phyloP scores from a whole-genome alignment of 2,329 filamentous ascomycete genomes.

The Epichloe uncinata region DNA sequence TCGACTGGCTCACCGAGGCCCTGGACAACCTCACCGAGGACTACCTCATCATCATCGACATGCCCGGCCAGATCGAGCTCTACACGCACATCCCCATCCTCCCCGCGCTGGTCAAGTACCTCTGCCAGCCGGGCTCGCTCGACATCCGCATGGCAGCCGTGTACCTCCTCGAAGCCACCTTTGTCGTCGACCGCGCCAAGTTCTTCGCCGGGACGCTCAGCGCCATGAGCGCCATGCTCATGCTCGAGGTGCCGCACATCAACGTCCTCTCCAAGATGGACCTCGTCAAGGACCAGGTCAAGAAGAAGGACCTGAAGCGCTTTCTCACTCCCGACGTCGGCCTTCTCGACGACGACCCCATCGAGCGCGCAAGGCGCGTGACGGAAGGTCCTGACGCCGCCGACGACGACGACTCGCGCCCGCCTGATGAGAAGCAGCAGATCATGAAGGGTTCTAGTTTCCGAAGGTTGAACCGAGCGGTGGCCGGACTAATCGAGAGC shows the following conservation, averaged over 20 bases:
- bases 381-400: constrained; percentile 24
- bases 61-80: constrained; percentile 96
- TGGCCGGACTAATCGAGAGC: constrained; percentile 84
- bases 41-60: constrained; percentile 95
- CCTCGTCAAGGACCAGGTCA: constrained; percentile 77
- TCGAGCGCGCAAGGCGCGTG: constrained; percentile 31
- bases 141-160: constrained; percentile 88
- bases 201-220: constrained; percentile 93
- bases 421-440: constrained; percentile 52
- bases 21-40: constrained; percentile 83
- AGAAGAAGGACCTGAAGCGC: constrained; percentile 75
- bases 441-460: constrained; percentile 76
- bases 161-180: constrained; percentile 90
- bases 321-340: constrained; percentile 80
- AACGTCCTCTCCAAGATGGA: constrained; percentile 99
- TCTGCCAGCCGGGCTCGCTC: constrained; percentile 65
- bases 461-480: constrained; percentile 69
- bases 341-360: constrained; percentile 67
- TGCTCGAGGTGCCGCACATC: constrained; percentile 93
- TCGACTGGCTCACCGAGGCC: constrained; percentile 78
- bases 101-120: constrained; percentile 67
- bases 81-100: constrained; percentile 95
- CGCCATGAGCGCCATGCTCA: constrained; percentile 98
- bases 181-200: constrained; percentile 89
- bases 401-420: constrained; percentile 37